Percentiles rank a stretch among this genome's conserved stretches.
These are phyloP conservation scores for Lophiotrema nucula DNA, from an alignment of 495 filamentous ascomycete genomes.

Conservation along the genomic window DNA sequence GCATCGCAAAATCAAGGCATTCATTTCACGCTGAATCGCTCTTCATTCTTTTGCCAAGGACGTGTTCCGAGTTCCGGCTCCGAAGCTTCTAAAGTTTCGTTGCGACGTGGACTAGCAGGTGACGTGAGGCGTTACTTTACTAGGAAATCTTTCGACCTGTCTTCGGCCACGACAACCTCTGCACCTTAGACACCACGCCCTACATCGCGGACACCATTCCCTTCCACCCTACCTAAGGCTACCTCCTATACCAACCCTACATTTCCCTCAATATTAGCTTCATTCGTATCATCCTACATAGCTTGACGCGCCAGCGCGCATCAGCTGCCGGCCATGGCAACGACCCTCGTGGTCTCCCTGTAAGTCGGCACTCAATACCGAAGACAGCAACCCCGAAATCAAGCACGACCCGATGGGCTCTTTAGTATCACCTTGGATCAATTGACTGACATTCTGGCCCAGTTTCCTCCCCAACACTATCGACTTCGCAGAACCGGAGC, in stretches of 20 bases:
- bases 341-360: constrained; percentile 39
- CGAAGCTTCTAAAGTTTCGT: too few species aligned
- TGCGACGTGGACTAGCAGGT: too few species aligned
- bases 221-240: background rate
- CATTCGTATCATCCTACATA: background rate
- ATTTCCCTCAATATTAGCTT: background rate
- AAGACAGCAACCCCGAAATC: background rate
- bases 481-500: constrained; percentile 55
- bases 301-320: background rate
- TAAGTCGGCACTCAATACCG: constrained; percentile 25
- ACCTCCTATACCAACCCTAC: too few species aligned
- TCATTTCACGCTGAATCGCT: too few species aligned
- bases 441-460: constrained; percentile 6
- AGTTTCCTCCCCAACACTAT: constrained; percentile 91
- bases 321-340: constrained; percentile 16
- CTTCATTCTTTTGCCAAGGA: too few species aligned
- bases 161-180: too few species aligned
- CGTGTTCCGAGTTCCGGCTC: too few species aligned
- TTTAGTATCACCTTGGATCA: background rate
- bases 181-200: too few species aligned
- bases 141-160: too few species aligned
- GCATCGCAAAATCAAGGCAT: too few species aligned
- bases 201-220: background rate
- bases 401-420: background rate
- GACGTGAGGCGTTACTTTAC: too few species aligned